These are phyloP conservation scores for Juncus effusus DNA, from an alignment of 176 grass and related monocot genomes.

Conservation along the genomic window DNA sequence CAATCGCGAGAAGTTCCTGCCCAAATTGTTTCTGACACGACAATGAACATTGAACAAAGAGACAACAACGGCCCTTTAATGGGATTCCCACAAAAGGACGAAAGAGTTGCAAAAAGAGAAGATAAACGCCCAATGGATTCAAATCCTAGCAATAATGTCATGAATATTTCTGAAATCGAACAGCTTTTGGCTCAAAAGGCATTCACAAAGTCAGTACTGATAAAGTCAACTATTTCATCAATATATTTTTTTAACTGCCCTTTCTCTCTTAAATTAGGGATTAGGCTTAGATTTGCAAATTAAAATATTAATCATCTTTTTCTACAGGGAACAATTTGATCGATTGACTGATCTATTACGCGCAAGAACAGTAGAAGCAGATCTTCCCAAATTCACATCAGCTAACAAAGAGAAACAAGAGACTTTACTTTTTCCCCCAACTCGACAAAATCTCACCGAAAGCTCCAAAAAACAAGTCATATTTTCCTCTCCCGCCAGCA, in stretches of 20 bases:
- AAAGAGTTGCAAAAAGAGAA: background rate
- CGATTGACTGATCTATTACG: conserved; percentile 18
- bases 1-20: background rate
- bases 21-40: background rate
- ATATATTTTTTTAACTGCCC: background rate
- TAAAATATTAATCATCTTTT: background rate
- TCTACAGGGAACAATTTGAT: conserved; percentile 24
- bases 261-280: background rate
- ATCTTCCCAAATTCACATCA: too few species aligned
- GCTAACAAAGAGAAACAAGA: conserved; percentile 8
- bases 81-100: background rate
- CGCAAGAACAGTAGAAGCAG: conserved; percentile 21
- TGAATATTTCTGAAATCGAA: conserved; percentile 26
- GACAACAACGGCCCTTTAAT: too few species aligned
- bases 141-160: background rate
- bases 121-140: background rate
- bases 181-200: conserved; percentile 19
- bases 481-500: conserved; percentile 20
- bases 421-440: too few species aligned
- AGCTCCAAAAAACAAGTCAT: conserved; percentile 20
- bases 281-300: background rate
- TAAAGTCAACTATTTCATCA: too few species aligned
- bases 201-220: conserved; percentile 23
- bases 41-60: background rate
- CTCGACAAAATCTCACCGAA: conserved; percentile 17